Evolutionary conservation across 805 yeast genomes (phyloP), one percentile per base, ranked within the genome.

Genomic region (Starmerella cellae): DNA sequence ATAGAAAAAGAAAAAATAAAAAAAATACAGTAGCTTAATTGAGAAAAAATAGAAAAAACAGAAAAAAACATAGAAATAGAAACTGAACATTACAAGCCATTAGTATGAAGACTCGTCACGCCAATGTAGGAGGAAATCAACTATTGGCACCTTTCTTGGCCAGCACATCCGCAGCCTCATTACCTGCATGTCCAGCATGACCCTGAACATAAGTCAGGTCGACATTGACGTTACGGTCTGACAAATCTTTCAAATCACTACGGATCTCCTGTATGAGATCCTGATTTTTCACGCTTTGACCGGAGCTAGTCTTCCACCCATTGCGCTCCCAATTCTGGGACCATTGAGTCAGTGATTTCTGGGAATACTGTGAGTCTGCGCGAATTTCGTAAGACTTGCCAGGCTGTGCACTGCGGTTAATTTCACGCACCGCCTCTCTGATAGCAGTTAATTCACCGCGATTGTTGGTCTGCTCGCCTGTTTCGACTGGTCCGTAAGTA

Each of bases 361-460:
- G 68, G 0, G 80, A 65, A 52, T 82, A 82, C 52, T 68, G 66
- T 0, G 95, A 83, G 58, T 87, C 96, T 0, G 91, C 50, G 42
- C 67, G 56, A 20, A 46, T 41, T 16, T 24, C 41, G 33, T 43
- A 46, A 3, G 16, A 2, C 14, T 21, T 17, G 14, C 34, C 37
- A 6, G 10, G 4, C 5, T 9, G 17, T 19, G 20, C 21, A 13
- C 39, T 35, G 6, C n/a, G 6, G 17, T 1, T 48, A 37, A 16
- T 66, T 5, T 54, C 50, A 5, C 57, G 56, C 44, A 81, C 55
- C 0, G 91, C 93, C 27, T 65, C 65, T 4, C 61, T 55, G 17
- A 81, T 67, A 0, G 94, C 95, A 13, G 63, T 58, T 10, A 85
- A 68, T 59, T 87, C 96, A 1, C 94, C 91, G 32, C 82, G 62